Percentiles rank a stretch among this genome's conserved stretches.
These are phyloP conservation scores for Xylaria multiplex DNA, from an alignment of 2,329 filamentous ascomycete species.

Conservation along the genomic window DNA sequence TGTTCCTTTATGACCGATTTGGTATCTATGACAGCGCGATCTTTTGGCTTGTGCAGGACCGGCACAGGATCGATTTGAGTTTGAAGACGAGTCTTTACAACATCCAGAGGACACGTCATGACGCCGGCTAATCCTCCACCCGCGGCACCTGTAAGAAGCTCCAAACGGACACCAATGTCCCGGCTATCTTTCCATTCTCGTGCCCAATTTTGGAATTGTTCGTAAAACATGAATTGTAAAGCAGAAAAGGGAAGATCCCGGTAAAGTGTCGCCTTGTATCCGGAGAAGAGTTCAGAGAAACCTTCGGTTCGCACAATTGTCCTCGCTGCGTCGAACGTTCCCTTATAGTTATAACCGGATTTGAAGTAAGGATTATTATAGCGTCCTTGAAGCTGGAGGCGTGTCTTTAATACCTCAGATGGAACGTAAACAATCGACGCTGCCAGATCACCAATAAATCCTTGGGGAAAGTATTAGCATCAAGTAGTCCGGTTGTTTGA, in stretches of 20 bases:
- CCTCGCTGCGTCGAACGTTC: constrained; percentile 82
- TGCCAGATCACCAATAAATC: constrained; percentile 91
- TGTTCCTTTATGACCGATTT: constrained; percentile 42
- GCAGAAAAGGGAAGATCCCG: constrained; percentile 96
- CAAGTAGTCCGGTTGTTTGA: constrained; percentile 3
- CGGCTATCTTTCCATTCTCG: constrained; percentile 79
- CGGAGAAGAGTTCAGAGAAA: constrained; percentile 86
- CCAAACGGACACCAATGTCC: constrained; percentile 85
- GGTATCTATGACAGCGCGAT: constrained; percentile 40
- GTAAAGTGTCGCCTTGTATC: constrained; percentile 96
- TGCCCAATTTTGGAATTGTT: constrained; percentile 87
- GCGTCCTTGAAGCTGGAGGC: constrained; percentile 91
- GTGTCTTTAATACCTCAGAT: constrained; percentile 97
- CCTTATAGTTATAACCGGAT: constrained; percentile 95
- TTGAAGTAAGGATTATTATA: constrained; percentile 94
- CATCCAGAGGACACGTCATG: constrained; percentile 94
- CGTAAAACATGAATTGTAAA: constrained; percentile 97
- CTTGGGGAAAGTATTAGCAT: constrained; percentile 55
- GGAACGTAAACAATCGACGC: constrained; percentile 95
- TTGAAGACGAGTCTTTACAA: constrained; percentile 96
- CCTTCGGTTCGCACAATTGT: constrained; percentile 89
- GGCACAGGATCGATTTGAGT: constrained; percentile 75
- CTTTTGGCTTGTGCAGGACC: constrained; percentile 43
- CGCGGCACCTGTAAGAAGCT: constrained; percentile 87
- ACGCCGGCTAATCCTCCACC: constrained; percentile 94